Evolutionary conservation across 1,139 yeast genomes (phyloP), one percentile per base, ranked within the genome.

Genomic region (Yamadazyma atmosphaerica): DNA sequence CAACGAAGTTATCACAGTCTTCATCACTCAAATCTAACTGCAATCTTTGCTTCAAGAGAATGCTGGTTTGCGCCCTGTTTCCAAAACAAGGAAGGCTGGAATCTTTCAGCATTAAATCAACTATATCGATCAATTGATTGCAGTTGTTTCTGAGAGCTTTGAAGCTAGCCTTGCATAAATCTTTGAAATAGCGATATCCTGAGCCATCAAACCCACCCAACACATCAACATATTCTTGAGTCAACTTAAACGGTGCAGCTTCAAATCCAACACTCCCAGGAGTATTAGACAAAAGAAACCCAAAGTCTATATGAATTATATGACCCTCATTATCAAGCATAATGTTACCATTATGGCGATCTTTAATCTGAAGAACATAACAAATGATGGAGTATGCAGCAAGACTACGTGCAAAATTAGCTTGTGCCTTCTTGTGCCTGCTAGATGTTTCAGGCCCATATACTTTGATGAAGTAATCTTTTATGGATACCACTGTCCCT

Each of bases 221-320:
- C 4, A 92, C 60, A 30, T 90, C 97, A 16, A 89, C 79, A 53
- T 92, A 92, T 54, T 92, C 98, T 42, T 73, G 72, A 0, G 98
- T 88, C 13, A 92, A 67, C 56, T 92, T 92, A 70, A 92, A 92
- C 1, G 98, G 97, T 0, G 98, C 96, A 1, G 96, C 95, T 56
- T 92, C 98, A 60, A 92, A 89, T 0, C 97, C 96, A 39, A 92
- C 88, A 41, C 95, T 84, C 2, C 98, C 98, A 0, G 98, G 98
- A 0, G 97, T 84, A 54, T 92, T 92, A 0, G 96, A 87, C 4
- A 92, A 68, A 54, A 92, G 63, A 57, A 89, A 92, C 0, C 98
- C 98, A 66, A 92, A 92, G 63, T 92, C 98, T 50, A 92, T 92
- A 58, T 92, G 98, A 35, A 89, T 83, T 11, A 92, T 84, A 57